phyloP scores from a whole-genome alignment of 169 alveolate species.

The Theileria equi region DNA sequence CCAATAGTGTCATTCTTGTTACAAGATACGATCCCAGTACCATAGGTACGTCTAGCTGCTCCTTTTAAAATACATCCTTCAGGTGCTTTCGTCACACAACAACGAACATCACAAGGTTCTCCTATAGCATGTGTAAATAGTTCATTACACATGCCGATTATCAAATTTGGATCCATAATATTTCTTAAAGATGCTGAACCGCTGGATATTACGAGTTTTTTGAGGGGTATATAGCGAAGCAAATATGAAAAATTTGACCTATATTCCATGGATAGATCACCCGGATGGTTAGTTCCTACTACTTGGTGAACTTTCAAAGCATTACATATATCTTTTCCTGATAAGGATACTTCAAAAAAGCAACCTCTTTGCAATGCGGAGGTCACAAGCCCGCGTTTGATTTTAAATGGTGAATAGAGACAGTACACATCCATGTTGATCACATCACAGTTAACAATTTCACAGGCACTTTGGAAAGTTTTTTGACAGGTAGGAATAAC shows the following conservation, averaged over 20 bases:
- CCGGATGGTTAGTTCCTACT: background rate
- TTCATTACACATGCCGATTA: constrained; percentile 41
- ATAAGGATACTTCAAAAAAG: constrained; percentile 40
- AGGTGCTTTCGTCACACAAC: constrained; percentile 47
- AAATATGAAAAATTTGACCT: constrained; percentile 14
- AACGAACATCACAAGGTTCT: constrained; percentile 5
- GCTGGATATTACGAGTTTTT: constrained; percentile 43
- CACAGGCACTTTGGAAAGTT: constrained; percentile 54
- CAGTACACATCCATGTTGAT: constrained; percentile 41
- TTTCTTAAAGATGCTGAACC: background rate
- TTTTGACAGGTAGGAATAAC: constrained; percentile 53
- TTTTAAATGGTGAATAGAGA: constrained; percentile 34
- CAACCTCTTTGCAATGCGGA: constrained; percentile 58
- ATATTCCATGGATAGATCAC: background rate
- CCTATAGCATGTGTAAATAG: constrained; percentile 23
- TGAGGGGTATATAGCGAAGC: constrained; percentile 40
- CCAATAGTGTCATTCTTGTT: constrained; percentile 22
- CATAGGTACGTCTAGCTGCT: constrained; percentile 56
- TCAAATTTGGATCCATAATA: constrained; percentile 23
- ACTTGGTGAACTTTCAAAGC: background rate
- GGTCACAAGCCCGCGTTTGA: constrained; percentile 48
- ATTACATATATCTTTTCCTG: constrained; percentile 20
- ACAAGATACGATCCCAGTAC: constrained; percentile 46
- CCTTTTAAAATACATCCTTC: constrained; percentile 47
- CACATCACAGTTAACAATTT: constrained; percentile 46